A percentile compares a stretch with the other conserved stretches of the same genome.
These are phyloP conservation scores for Blastomyces emzantsi DNA, from an alignment of 2,329 filamentous ascomycete species.

Conservation along the genomic window DNA sequence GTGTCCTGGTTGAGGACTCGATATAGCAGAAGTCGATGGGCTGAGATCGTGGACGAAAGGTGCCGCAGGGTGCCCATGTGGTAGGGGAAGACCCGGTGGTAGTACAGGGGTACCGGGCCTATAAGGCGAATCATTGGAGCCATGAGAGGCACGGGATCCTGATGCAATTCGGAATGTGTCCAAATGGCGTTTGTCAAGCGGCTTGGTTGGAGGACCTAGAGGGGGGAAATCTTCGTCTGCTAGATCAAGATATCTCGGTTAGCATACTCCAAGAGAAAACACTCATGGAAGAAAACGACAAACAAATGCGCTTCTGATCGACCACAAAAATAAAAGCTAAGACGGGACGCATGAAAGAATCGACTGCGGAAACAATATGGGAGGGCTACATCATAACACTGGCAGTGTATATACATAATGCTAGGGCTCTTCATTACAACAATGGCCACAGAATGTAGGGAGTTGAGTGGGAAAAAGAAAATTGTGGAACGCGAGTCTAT, in stretches of 20 bases:
- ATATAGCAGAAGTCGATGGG: slow-evolving; percentile 15
- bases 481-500: slow-evolving; percentile 28
- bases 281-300: not conserved
- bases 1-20: not conserved
- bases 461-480: slow-evolving; percentile 14
- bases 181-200: slow-evolving; percentile 24
- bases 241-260: slow-evolving; percentile 18
- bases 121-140: slow-evolving; percentile 8
- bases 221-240: slow-evolving; percentile 42
- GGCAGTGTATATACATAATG: slow-evolving; percentile 12
- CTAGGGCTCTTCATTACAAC: slow-evolving; percentile 19
- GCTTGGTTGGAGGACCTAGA: slow-evolving; percentile 27
- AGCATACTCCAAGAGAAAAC: slow-evolving; percentile 19
- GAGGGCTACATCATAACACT: slow-evolving; percentile 16
- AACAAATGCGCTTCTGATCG: slow-evolving; percentile 12
- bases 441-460: slow-evolving; percentile 16
- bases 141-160: slow-evolving; percentile 4
- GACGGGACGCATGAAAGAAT: slow-evolving; percentile 16
- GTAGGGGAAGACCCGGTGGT: slow-evolving; percentile 36
- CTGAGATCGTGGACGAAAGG: slow-evolving; percentile 25
- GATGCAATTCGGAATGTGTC: slow-evolving; percentile 19
- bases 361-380: slow-evolving; percentile 14
- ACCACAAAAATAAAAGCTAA: slow-evolving; percentile 15
- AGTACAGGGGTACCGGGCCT: slow-evolving; percentile 33
- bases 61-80: slow-evolving; percentile 33